Base-by-base conservation (phyloP, 2,329 filamentous ascomycete species). In the Escovopsis sp. region DNA sequence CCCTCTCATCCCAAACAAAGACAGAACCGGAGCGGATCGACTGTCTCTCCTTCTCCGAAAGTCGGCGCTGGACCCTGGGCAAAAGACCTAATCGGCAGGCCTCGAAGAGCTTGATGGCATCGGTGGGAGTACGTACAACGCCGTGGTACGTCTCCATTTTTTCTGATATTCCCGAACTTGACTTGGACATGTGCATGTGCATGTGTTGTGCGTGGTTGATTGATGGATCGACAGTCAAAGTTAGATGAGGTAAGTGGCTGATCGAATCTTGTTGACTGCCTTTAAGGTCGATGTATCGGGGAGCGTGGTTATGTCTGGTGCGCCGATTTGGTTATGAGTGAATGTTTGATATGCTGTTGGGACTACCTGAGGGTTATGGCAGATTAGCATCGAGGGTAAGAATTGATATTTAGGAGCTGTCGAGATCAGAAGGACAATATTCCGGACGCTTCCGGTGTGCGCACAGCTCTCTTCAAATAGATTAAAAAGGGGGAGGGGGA, bases 1-100 rank as follows among this genome's bases (percentile, higher is more conserved):
- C 90, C 48, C 88, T 70, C 65, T 98, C 90, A 57, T 98, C 90
- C 90, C 90, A 98, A n/a, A 98, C 90, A 51, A 96, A 98, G 4
- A 98, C 88, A 0, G 90, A 98, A 30, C 90, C 90, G 1, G 88
- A 94, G 51, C 85, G 79, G 56, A 98, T 98, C 4, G 85, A 85
- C 54, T 94, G 87, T 41, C 90, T 75, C 62, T 98, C 90, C 62
- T 96, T 96, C 59, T 98, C 90, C 3, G 90, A 96, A 40, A 94
- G 63, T 48, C 90, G 72, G 46, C 90, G 73, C 63, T 96, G 90
- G 5, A 98, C 90, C 45, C 90, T 76, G 21, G 90, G 90, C 33
- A 96, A 65, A 33, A 93, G 66, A 36, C 90, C 90, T 31, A 94
- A 68, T 44, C 88, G 73, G 58, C 88, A 98, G 41, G 90, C 90